Evolutionary conservation across 108 stramenopile genomes (phyloP).

Genomic region (Phaeodactylum tricornutum): DNA sequence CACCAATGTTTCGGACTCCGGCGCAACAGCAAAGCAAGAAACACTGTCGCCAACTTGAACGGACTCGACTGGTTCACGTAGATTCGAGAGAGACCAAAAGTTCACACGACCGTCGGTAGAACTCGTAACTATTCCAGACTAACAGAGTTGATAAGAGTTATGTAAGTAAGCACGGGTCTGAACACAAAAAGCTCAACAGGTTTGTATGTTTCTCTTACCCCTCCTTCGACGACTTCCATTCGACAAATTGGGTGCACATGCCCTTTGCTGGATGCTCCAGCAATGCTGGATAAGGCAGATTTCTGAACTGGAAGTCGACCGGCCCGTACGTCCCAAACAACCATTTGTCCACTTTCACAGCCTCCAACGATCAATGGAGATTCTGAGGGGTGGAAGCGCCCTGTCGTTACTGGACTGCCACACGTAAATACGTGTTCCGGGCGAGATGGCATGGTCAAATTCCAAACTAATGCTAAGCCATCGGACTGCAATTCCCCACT

Average conservation of each 20-base stretch:
- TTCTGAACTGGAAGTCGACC: slow-evolving; percentile 80
- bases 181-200: no score
- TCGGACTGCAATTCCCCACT: slow-evolving; percentile 44
- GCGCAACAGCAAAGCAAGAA: slow-evolving; percentile 66
- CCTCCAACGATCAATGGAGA: slow-evolving; percentile 72
- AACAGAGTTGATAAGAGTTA: no score
- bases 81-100: slow-evolving; percentile 75
- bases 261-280: slow-evolving; percentile 29
- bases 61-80: slow-evolving; percentile 72
- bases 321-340: slow-evolving; percentile 79
- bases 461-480: slow-evolving; percentile 74
- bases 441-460: slow-evolving; percentile 68
- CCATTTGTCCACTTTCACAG: slow-evolving; percentile 68
- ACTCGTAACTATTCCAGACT: slow-evolving; percentile 63
- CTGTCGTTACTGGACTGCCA: slow-evolving; percentile 63
- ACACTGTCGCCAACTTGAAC: slow-evolving; percentile 59
- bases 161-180: no score
- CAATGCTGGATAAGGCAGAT: slow-evolving; percentile 22
- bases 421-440: slow-evolving; percentile 83
- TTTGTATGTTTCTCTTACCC: slow-evolving; percentile 29
- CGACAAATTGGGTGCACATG: slow-evolving; percentile 66
- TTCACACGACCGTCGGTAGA: slow-evolving; percentile 68
- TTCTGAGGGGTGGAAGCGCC: slow-evolving; percentile 77
- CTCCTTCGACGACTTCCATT: slow-evolving; percentile 54
- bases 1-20: slow-evolving; percentile 47